Conservation (phyloP, 768 basidiomycete species). For the Pleurotus ostreatus region DNA sequence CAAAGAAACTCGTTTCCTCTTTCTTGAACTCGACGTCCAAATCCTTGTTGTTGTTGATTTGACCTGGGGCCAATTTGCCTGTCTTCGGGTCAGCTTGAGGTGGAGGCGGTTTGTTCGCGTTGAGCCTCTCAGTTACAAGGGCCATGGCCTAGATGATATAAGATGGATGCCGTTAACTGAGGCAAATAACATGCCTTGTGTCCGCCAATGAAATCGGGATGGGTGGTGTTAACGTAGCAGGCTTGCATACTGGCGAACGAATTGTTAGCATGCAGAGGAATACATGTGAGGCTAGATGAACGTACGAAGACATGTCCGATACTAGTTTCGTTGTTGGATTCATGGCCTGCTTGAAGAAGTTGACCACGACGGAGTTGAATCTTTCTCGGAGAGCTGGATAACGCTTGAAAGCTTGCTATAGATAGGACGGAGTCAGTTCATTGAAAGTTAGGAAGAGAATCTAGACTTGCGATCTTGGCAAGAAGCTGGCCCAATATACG, state of each 20-base stretch:
- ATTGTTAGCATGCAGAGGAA: conserved; percentile 1
- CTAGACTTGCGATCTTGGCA: conserved; percentile 70
- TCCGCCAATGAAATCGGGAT: conserved; percentile 96
- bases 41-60: conserved; percentile 91
- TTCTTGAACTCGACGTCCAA: conserved; percentile 87
- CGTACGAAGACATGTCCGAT: conserved; percentile 85
- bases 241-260: conserved; percentile 79
- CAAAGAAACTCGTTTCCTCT: conserved; percentile 91
- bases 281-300: conserved; percentile 13
- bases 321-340: conserved; percentile 93
- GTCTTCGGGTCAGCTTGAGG: conserved; percentile 64
- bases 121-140: conserved; percentile 79
- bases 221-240: conserved; percentile 98
- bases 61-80: conserved; percentile 53
- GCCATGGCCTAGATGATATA: conserved; percentile 66
- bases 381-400: conserved; percentile 96
- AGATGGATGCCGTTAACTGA: background rate
- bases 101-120: conserved; percentile 71
- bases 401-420: conserved; percentile 90
- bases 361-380: conserved; percentile 93
- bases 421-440: background rate
- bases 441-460: background rate
- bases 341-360: conserved; percentile 96
- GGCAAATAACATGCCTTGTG: conserved; percentile 57
- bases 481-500: conserved; percentile 91